Evolutionary conservation across 192 early-diverging fungal genomes (phyloP).

Genomic region (Borealophlyctis nickersoniae): DNA sequence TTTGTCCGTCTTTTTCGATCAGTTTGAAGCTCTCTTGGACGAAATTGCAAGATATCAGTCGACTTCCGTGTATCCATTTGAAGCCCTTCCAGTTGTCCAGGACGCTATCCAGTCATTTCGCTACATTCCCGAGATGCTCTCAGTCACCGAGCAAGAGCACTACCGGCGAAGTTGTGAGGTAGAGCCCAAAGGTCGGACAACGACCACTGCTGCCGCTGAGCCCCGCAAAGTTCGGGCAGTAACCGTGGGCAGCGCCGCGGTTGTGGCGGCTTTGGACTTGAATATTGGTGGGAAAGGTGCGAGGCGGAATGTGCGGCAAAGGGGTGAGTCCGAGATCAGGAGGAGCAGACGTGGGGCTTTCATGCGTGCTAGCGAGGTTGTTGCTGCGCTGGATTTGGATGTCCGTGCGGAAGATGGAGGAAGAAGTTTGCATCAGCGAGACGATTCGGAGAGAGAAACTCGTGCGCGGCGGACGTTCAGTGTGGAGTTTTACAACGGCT

Average conservation of each 20-base stretch:
- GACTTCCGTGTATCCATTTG: slow-evolving; percentile 17
- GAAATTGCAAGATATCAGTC: slow-evolving; percentile 30
- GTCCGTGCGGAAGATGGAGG: too few relatives aligned
- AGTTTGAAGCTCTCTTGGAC: slow-evolving; percentile 35
- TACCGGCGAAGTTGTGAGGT: slow-evolving; percentile 13
- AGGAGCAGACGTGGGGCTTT: too few relatives aligned
- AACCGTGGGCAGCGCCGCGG: too few relatives aligned
- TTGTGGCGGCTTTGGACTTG: background rate
- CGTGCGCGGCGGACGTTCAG: too few relatives aligned
- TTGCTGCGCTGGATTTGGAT: too few relatives aligned
- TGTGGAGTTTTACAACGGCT: too few relatives aligned
- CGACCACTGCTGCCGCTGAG: background rate
- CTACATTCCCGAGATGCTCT: slow-evolving; percentile 15
- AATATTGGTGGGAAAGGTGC: background rate
- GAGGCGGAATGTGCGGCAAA: background rate
- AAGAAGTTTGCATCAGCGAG: too few relatives aligned
- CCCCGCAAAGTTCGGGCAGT: too few relatives aligned
- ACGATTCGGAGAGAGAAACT: too few relatives aligned
- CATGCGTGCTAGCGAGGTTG: too few relatives aligned
- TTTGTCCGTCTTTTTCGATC: background rate
- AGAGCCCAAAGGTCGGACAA: slow-evolving; percentile 10
- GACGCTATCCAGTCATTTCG: slow-evolving; percentile 17
- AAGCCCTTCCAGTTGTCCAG: slow-evolving; percentile 17
- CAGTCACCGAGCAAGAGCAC: slow-evolving; percentile 26
- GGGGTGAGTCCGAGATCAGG: too few relatives aligned